A percentile compares a stretch with the other conserved stretches of the same genome.
Evolutionary conservation across 345 rosid species (phyloP).

Genomic region (Corymbia maculata): DNA sequence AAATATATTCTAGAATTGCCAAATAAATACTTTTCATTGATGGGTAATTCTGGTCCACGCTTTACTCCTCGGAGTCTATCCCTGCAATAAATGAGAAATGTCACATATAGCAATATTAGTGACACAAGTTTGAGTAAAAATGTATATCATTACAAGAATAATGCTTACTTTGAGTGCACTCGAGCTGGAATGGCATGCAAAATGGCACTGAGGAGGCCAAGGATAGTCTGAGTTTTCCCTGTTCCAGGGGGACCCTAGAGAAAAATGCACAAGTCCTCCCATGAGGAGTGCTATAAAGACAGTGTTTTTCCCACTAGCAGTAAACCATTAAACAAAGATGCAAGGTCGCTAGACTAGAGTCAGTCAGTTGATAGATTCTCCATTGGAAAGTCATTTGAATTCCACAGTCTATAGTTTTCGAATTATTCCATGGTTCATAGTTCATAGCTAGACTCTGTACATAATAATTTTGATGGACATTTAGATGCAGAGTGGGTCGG

Average conservation of each 20-base stretch:
- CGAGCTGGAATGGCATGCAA: constrained; percentile 93
- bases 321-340: neutral
- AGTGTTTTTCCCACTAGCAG: neutral
- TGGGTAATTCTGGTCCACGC: constrained; percentile 45
- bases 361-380: neutral
- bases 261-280: neutral
- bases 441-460: neutral
- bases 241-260: constrained; percentile 98
- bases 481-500: neutral
- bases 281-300: neutral
- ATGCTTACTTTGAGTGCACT: constrained; percentile 50
- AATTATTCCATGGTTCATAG: neutral
- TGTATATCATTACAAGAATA: neutral
- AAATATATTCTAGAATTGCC: neutral
- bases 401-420: neutral
- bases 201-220: constrained; percentile 88
- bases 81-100: constrained; percentile 19
- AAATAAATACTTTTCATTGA: constrained; percentile 65
- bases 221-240: constrained; percentile 96
- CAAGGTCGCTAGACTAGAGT: neutral
- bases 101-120: neutral
- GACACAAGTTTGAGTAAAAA: neutral
- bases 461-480: neutral
- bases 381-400: neutral
- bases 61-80: constrained; percentile 28